Evolutionary conservation across 2,329 filamentous ascomycete genomes (phyloP).

Genomic region (Aphanoascus verrucosus): DNA sequence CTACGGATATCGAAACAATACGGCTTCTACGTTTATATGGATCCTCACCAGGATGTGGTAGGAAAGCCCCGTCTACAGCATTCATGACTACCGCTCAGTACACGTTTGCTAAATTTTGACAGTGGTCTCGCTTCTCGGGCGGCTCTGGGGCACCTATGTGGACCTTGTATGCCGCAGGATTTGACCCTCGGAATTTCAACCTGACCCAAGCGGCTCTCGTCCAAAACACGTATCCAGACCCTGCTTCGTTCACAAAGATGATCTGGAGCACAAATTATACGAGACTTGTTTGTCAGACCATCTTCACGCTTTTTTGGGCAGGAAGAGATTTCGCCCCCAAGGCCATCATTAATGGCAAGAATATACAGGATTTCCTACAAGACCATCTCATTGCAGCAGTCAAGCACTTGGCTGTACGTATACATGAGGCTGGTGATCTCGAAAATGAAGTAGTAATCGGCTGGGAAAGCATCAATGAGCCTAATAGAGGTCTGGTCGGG

Average conservation of each 20-base stretch:
- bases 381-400: constrained; percentile 73
- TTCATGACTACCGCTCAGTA: not conserved
- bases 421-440: constrained; percentile 80
- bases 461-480: constrained; percentile 95
- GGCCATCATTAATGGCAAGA: constrained; percentile 84
- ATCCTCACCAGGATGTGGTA: constrained; percentile 94
- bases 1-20: constrained; percentile 76
- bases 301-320: constrained; percentile 90
- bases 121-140: constrained; percentile 91
- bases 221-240: constrained; percentile 83
- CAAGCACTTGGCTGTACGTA: constrained; percentile 67
- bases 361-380: constrained; percentile 93
- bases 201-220: constrained; percentile 86
- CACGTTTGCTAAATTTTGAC: constrained; percentile 17
- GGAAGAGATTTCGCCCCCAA: constrained; percentile 89
- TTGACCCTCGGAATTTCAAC: constrained; percentile 76
- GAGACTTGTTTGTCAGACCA: constrained; percentile 72
- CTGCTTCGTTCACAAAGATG: constrained; percentile 89
- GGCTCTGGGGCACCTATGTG: constrained; percentile 95
- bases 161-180: constrained; percentile 88
- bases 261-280: constrained; percentile 98
- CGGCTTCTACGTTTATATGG: constrained; percentile 96
- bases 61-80: not conserved
- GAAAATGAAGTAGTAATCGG: constrained; percentile 81
- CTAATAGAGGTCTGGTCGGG: constrained; percentile 77